Conservation (phyloP, 768 basidiomycete genomes). For the Chlorophyllum brunneum region DNA sequence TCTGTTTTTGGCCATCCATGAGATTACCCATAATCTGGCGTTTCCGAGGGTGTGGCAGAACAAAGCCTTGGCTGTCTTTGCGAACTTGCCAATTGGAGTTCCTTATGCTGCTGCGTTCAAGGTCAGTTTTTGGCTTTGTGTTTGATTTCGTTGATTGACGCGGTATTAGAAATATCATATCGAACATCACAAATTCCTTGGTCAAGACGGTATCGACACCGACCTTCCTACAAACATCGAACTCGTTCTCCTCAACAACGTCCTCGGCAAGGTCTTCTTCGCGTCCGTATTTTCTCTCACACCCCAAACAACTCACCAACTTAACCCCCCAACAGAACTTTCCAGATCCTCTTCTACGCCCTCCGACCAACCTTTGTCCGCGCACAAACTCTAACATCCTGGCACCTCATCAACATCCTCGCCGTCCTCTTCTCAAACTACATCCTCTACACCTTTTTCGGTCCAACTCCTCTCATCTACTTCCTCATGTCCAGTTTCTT, state of each 20-base stretch:
- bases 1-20: constrained; percentile 96
- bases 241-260: constrained; percentile 85
- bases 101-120: constrained; percentile 97
- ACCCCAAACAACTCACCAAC: constrained; percentile 22
- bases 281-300: constrained; percentile 53
- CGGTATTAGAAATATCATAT: constrained; percentile 76
- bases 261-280: constrained; percentile 97
- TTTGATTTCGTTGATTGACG: background rate
- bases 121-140: constrained; percentile 32
- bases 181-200: constrained; percentile 94
- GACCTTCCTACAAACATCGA: constrained; percentile 90
- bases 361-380: constrained; percentile 92
- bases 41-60: constrained; percentile 81
- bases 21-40: constrained; percentile 97
- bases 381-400: constrained; percentile 70
- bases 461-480: constrained; percentile 62
- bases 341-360: constrained; percentile 98
- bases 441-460: constrained; percentile 46
- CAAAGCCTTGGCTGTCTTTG: constrained; percentile 84
- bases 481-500: constrained; percentile 90
- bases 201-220: constrained; percentile 94
- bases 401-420: constrained; percentile 80
- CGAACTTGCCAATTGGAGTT: constrained; percentile 90
- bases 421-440: constrained; percentile 72
- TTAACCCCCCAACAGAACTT: constrained; percentile 54